Evolutionary conservation across 441 rosid species (phyloP).

Genomic region (Isatis lusitanica): DNA sequence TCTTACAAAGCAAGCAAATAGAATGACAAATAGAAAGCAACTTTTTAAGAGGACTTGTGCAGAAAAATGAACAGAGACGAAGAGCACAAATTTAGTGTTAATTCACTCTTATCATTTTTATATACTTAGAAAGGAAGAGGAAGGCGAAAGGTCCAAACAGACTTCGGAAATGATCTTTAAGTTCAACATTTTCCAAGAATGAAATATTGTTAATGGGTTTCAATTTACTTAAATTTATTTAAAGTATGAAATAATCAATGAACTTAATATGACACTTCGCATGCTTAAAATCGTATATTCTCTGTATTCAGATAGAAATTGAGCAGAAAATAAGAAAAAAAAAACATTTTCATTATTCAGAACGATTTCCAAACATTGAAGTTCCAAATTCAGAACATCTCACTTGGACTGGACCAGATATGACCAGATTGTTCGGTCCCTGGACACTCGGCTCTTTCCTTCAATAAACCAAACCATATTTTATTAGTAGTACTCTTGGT

Average conservation of each 20-base stretch:
- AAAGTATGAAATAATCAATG: neutral
- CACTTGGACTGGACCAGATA: too few species aligned
- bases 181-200: neutral
- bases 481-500: too few species aligned
- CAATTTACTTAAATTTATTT: neutral
- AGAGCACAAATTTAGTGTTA: too few species aligned
- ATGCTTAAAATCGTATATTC: neutral
- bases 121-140: neutral
- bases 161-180: neutral
- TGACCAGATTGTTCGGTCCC: too few species aligned
- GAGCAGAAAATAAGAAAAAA: neutral
- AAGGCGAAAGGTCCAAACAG: slow-evolving; percentile 6
- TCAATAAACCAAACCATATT: too few species aligned
- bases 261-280: neutral
- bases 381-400: too few species aligned
- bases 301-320: neutral
- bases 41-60: neutral
- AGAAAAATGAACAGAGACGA: too few species aligned
- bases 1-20: neutral
- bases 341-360: neutral
- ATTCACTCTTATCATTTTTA: neutral
- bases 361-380: too few species aligned
- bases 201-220: neutral
- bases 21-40: neutral
- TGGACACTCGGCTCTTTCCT: too few species aligned